Evolutionary conservation across 176 grass and related monocot species (phyloP).

Genomic region (Chrysopogon serrulatus): DNA sequence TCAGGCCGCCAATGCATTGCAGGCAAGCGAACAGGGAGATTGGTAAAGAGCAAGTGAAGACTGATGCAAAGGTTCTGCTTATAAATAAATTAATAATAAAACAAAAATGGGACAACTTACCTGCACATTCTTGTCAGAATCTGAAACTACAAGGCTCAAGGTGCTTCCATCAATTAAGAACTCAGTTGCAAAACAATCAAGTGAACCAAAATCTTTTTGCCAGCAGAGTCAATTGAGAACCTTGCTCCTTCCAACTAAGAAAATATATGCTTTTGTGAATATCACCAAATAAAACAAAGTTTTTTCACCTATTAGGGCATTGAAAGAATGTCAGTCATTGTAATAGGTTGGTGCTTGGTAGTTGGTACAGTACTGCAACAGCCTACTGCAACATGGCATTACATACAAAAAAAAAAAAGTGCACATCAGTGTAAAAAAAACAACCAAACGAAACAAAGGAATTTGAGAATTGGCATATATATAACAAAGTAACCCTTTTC

Average conservation of each 20-base stretch:
- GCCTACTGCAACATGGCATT: background rate
- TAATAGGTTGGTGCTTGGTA: background rate
- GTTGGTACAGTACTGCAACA: background rate
- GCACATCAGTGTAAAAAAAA: background rate
- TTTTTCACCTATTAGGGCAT: slow-evolving; percentile 70
- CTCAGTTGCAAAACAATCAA: slow-evolving; percentile 92
- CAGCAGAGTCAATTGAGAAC: slow-evolving; percentile 86
- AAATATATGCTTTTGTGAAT: slow-evolving; percentile 98
- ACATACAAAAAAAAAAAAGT: background rate
- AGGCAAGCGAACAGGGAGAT: background rate
- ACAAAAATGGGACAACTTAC: slow-evolving; percentile 27
- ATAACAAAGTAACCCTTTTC: background rate
- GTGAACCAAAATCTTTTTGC: slow-evolving; percentile 94
- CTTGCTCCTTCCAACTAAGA: slow-evolving; percentile 97
- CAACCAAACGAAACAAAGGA: background rate
- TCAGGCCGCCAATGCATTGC: background rate
- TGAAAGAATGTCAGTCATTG: background rate
- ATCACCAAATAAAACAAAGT: slow-evolving; percentile 90
- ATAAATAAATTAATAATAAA: background rate
- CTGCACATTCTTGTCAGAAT: slow-evolving; percentile 90
- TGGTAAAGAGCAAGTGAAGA: background rate
- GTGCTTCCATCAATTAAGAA: slow-evolving; percentile 98
- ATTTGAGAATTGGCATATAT: background rate
- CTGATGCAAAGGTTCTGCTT: background rate
- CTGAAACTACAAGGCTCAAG: slow-evolving; percentile 80